Percentiles rank a stretch among this genome's conserved stretches.
Evolutionary conservation across 2,329 filamentous ascomycete genomes (phyloP).

Genomic region (Capronia epimyces): DNA sequence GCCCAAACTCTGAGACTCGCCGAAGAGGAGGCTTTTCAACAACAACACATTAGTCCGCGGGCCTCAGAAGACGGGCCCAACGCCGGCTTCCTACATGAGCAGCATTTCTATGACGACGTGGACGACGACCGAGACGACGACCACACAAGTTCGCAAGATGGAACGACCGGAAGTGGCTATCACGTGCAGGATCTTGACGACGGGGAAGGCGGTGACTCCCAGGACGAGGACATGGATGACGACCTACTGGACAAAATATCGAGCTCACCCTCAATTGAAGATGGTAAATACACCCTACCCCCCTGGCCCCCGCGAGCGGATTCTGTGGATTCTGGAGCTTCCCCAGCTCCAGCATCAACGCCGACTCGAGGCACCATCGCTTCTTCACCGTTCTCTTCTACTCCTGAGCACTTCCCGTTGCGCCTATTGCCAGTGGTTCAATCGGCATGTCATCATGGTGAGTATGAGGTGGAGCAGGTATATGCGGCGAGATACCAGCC

Average conservation of each 20-base stretch:
- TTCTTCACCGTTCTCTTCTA: conserved; percentile 32
- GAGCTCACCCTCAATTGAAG: conserved; percentile 96
- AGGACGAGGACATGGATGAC: conserved; percentile 69
- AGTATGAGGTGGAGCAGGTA: conserved; percentile 36
- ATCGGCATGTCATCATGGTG: conserved; percentile 43
- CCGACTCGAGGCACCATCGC: conserved; percentile 28
- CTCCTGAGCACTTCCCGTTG: conserved; percentile 30
- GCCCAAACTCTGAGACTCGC: conserved; percentile 77
- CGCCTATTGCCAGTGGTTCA: conserved; percentile 31
- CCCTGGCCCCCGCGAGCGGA: conserved; percentile 41
- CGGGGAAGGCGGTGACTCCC: conserved; percentile 57
- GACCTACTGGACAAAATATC: conserved; percentile 99
- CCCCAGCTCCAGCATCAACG: conserved; percentile 24
- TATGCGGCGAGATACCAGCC: conserved; percentile 5
- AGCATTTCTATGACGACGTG: conserved; percentile 37
- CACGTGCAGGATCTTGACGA: conserved; percentile 39
- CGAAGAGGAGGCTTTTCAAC: conserved; percentile 67
- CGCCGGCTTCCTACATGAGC: conserved; percentile 10
- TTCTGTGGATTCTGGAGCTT: conserved; percentile 36
- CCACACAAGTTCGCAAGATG: conserved; percentile 18
- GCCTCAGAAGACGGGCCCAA: conserved; percentile 34
- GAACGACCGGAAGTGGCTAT: conserved; percentile 19
- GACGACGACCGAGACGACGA: conserved; percentile 60
- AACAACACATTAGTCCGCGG: conserved; percentile 60
- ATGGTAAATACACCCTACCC: conserved; percentile 72